Evolutionary conservation across 2,329 filamentous ascomycete species (phyloP).

Genomic region (Fusarium cicatricum): DNA sequence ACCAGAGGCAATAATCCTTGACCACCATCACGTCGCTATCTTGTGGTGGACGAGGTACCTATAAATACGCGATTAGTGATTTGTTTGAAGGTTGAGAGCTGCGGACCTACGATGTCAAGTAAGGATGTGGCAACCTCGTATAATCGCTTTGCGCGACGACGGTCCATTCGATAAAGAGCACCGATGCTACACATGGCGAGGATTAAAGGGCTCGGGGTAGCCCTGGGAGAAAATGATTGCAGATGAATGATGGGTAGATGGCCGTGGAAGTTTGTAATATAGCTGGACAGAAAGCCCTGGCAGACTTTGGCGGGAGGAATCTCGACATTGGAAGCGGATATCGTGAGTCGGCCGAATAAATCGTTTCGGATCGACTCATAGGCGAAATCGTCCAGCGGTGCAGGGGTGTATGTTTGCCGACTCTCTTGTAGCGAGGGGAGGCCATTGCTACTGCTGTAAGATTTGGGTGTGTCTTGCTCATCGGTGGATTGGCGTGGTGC

Average conservation of each 20-base stretch:
- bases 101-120: background rate
- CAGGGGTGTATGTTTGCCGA: background rate
- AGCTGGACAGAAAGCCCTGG: slow-evolving; percentile 18
- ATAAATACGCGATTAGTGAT: too few species aligned
- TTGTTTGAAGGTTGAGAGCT: background rate
- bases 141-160: slow-evolving; percentile 1
- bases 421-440: background rate
- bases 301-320: slow-evolving; percentile 7
- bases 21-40: background rate
- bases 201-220: slow-evolving; percentile 11
- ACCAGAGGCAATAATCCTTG: slow-evolving; percentile 17
- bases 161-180: slow-evolving; percentile 20
- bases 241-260: slow-evolving; percentile 23
- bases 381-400: background rate
- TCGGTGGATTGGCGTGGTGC: background rate
- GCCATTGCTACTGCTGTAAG: background rate
- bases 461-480: background rate
- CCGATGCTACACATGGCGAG: slow-evolving; percentile 25
- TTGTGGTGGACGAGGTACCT: background rate
- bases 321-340: background rate
- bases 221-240: background rate
- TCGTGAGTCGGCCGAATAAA: background rate
- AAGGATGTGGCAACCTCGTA: background rate
- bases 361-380: slow-evolving; percentile 1
- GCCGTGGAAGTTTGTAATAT: slow-evolving; percentile 9